Evolutionary conservation across 2,329 filamentous ascomycete species (phyloP).

Genomic region (Didymella glomerata): DNA sequence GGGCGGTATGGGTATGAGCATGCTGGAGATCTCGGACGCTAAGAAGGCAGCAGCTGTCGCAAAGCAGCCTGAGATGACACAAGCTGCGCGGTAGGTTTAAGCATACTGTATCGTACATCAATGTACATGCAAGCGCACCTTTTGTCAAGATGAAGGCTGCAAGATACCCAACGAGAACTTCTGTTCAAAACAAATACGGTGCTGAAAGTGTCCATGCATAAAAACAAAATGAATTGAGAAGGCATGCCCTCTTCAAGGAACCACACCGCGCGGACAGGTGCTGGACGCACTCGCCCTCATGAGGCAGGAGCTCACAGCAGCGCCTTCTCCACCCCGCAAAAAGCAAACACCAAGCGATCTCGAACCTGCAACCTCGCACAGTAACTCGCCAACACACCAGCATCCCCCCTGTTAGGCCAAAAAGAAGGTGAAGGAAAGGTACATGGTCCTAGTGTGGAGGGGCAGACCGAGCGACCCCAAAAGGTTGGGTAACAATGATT

Average conservation of each 20-base stretch:
- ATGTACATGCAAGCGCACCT: background rate
- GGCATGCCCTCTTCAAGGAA: too few species aligned
- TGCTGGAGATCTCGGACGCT: constrained; percentile 74
- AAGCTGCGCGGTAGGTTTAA: constrained; percentile 11
- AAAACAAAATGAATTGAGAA: too few species aligned
- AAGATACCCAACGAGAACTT: background rate
- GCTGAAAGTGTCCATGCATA: background rate
- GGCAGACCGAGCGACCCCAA: background rate
- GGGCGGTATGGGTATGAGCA: constrained; percentile 72
- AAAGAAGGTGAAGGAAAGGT: background rate
- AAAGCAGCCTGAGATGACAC: constrained; percentile 38
- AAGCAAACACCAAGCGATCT: too few species aligned
- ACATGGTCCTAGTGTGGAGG: background rate
- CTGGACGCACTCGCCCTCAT: too few species aligned
- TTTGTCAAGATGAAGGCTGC: background rate
- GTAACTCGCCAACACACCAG: too few species aligned
- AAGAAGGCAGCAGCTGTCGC: constrained; percentile 36
- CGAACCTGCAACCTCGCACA: too few species aligned
- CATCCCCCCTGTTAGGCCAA: too few species aligned
- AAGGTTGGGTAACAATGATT: background rate
- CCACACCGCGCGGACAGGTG: too few species aligned
- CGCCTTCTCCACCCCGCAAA: too few species aligned
- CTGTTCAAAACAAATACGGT: background rate
- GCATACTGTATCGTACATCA: background rate
- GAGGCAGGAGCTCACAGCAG: too few species aligned